Evolutionary conservation across 2,329 filamentous ascomycete genomes (phyloP).

Genomic region (Xylaria sp.): DNA sequence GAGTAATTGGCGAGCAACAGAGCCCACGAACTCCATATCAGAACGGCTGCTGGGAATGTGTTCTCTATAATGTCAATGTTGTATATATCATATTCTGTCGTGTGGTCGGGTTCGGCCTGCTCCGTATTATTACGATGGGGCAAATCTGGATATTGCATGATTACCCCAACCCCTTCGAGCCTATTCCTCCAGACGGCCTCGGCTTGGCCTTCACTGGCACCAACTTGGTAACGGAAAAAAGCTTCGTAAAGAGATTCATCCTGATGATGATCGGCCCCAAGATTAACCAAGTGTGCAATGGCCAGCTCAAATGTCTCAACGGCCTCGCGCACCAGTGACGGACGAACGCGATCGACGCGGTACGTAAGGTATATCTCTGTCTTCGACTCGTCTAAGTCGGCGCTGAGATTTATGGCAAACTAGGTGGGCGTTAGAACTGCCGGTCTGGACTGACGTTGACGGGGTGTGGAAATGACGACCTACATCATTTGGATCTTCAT

Average conservation of each 20-base stretch:
- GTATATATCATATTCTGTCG: slow-evolving; percentile 14
- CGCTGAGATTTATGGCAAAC: slow-evolving; percentile 16
- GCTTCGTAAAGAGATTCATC: slow-evolving; percentile 8
- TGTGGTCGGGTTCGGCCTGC: slow-evolving; percentile 14
- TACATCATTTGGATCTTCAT: slow-evolving; percentile 16
- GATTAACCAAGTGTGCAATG: slow-evolving; percentile 9
- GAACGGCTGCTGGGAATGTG: slow-evolving; percentile 15
- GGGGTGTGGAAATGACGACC: slow-evolving; percentile 6
- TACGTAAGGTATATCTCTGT: slow-evolving; percentile 15
- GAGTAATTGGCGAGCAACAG: slow-evolving; percentile 14
- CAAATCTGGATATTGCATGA: slow-evolving; percentile 16
- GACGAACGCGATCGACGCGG: slow-evolving; percentile 14
- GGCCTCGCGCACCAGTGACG: slow-evolving; percentile 12
- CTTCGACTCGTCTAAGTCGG: slow-evolving; percentile 14
- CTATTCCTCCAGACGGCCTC: slow-evolving; percentile 9
- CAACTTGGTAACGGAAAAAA: slow-evolving; percentile 16
- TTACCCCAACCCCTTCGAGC: slow-evolving; percentile 13
- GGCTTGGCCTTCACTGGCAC: slow-evolving; percentile 10
- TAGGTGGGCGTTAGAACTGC: slow-evolving; percentile 12
- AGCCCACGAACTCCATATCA: slow-evolving; percentile 15
- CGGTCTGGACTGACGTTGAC: slow-evolving; percentile 15
- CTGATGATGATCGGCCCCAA: slow-evolving; percentile 17
- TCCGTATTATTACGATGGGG: slow-evolving; percentile 16
- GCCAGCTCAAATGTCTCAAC: slow-evolving; percentile 14
- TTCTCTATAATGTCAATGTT: slow-evolving; percentile 11